A percentile compares a stretch with the other conserved stretches of the same genome.
phyloP scores from a whole-genome alignment of 768 basidiomycete species.

The Pulveroboletus ravenelii region DNA sequence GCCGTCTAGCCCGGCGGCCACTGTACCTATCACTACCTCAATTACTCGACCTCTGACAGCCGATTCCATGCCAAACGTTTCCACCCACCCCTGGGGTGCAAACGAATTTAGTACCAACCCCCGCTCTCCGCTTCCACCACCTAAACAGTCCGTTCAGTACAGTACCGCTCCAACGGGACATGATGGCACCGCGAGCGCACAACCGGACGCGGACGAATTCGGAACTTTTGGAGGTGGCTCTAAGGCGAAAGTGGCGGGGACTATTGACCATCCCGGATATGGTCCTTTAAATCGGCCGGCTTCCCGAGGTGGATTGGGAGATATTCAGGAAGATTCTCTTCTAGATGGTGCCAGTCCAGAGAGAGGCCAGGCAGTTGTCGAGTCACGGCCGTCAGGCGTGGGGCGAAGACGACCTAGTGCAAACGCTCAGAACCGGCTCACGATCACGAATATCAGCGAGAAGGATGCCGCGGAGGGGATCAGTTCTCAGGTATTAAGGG shows the following conservation, averaged over 20 bases:
- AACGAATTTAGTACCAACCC: constrained; percentile 5
- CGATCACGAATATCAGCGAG: constrained; percentile 40
- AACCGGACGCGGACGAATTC: constrained; percentile 17
- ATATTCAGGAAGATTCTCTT: constrained; percentile 21
- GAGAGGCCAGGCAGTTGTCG: not conserved
- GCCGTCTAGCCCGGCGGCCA: constrained; percentile 27
- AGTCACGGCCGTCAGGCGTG: constrained; percentile 5
- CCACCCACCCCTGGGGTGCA: constrained; percentile 3
- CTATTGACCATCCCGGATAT: constrained; percentile 29
- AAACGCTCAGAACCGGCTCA: constrained; percentile 33
- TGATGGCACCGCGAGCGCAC: constrained; percentile 15
- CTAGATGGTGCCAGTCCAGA: constrained; percentile 3
- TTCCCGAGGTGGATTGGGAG: constrained; percentile 17
- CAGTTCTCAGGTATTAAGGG: constrained; percentile 15
- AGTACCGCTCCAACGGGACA: constrained; percentile 25
- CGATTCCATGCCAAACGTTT: constrained; percentile 15
- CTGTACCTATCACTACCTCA: constrained; percentile 27
- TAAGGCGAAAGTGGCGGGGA: constrained; percentile 11
- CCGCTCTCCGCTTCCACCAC: constrained; percentile 8
- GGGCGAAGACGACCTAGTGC: constrained; percentile 33
- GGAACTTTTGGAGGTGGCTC: constrained; percentile 16
- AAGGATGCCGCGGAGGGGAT: constrained; percentile 35
- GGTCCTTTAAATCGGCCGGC: constrained; percentile 12
- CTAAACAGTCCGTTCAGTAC: constrained; percentile 24
- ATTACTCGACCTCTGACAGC: constrained; percentile 18